Conservation (phyloP, 2,329 filamentous ascomycete genomes). For the Fusarium clavum region DNA sequence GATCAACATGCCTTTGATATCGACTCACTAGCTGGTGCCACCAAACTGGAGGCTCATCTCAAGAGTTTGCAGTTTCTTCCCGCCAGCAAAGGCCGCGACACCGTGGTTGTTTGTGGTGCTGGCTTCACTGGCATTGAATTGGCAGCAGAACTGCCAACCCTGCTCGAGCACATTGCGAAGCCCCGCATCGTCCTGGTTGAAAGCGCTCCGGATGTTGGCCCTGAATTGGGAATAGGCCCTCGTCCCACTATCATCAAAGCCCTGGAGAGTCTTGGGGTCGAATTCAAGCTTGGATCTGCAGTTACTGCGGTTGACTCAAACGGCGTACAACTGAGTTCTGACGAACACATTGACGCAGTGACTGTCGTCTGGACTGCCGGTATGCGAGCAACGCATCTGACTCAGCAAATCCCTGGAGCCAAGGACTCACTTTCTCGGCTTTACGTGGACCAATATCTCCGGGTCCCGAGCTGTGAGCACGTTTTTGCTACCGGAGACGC, state of each 20-base stretch:
- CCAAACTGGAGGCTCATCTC: slow-evolving; percentile 49
- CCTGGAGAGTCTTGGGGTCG: slow-evolving; percentile 45
- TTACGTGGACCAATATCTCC: slow-evolving; percentile 19
- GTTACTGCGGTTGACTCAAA: slow-evolving; percentile 43
- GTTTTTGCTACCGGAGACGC: slow-evolving; percentile 50
- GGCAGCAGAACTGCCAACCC: slow-evolving; percentile 47
- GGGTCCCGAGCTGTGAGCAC: neutral
- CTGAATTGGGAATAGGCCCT: slow-evolving; percentile 49
- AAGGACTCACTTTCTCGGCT: slow-evolving; percentile 42
- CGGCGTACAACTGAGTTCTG: slow-evolving; percentile 45
- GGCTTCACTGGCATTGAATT: slow-evolving; percentile 54
- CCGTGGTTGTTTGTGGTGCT: slow-evolving; percentile 51
- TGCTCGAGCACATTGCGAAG: slow-evolving; percentile 29
- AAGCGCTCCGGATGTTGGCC: slow-evolving; percentile 45
- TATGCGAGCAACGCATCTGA: slow-evolving; percentile 48
- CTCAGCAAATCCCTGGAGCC: slow-evolving; percentile 47
- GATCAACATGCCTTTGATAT: slow-evolving; percentile 51
- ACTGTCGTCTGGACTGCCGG: slow-evolving; percentile 55
- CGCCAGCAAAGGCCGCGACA: slow-evolving; percentile 46
- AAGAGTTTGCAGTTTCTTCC: slow-evolving; percentile 28
- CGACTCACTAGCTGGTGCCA: slow-evolving; percentile 47
- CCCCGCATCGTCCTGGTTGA: slow-evolving; percentile 48
- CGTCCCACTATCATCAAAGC: slow-evolving; percentile 50
- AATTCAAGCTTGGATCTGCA: slow-evolving; percentile 47
- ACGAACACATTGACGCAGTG: slow-evolving; percentile 49